phyloP scores from a whole-genome alignment of 306 rosid species.

The Carpinus fangiana region DNA sequence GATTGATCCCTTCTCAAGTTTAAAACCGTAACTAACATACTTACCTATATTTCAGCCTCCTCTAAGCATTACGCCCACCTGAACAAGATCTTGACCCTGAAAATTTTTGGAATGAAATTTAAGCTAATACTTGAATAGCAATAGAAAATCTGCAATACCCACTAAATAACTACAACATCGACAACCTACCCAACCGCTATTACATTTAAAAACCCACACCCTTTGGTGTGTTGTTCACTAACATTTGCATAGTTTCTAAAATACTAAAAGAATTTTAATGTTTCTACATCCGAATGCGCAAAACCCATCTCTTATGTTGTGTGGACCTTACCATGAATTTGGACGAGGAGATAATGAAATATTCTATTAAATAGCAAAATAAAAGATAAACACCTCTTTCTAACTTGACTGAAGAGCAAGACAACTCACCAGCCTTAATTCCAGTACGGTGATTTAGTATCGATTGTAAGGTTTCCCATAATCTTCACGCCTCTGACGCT shows the following conservation, averaged over 20 bases:
- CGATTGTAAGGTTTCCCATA: slow-evolving; percentile 74
- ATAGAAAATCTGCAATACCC: slow-evolving; percentile 31
- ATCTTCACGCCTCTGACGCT: slow-evolving; percentile 72
- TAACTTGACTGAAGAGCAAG: slow-evolving; percentile 41
- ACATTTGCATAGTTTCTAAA: slow-evolving; percentile 9
- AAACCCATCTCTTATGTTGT: slow-evolving; percentile 24
- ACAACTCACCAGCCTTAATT: slow-evolving; percentile 73
- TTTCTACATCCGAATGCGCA: slow-evolving; percentile 14
- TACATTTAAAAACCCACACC: slow-evolving; percentile 21
- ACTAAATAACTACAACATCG: slow-evolving; percentile 23
- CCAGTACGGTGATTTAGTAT: slow-evolving; percentile 53
- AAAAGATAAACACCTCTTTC: slow-evolving; percentile 22
- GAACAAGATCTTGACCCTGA: slow-evolving; percentile 66
- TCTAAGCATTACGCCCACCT: slow-evolving; percentile 56
- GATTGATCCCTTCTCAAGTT: slow-evolving; percentile 27
- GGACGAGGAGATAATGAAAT: slow-evolving; percentile 23
- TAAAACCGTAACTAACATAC: slow-evolving; percentile 40
- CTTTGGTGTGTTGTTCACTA: slow-evolving; percentile 13
- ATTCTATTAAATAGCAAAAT: slow-evolving; percentile 30
- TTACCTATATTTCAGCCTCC: slow-evolving; percentile 58
- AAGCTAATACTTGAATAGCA: slow-evolving; percentile 48
- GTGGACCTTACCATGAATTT: slow-evolving; percentile 24
- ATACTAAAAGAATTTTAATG: slow-evolving; percentile 14
- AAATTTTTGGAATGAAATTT: slow-evolving; percentile 61
- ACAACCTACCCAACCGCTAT: slow-evolving; percentile 27